Base-by-base conservation (phyloP, 768 basidiomycete genomes). In the Tylopilus subfusipes region DNA sequence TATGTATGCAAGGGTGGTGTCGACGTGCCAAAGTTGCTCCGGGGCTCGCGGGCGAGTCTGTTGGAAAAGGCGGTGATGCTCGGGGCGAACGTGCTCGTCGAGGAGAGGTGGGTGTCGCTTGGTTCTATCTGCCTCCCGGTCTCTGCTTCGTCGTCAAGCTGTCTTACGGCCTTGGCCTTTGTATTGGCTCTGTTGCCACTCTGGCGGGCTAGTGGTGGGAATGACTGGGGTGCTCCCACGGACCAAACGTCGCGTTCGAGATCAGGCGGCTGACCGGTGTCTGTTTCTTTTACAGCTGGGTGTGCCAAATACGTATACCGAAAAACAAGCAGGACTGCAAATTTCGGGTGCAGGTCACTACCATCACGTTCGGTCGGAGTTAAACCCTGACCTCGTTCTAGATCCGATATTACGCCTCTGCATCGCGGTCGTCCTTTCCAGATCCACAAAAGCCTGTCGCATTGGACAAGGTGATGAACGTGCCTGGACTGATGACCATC, bases 401-500 rank as follows among this genome's bases (percentile, higher is more conserved):
- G 88, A 75, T 90, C 48, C 76, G 74, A 24, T 90, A 90, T 61
- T 73, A 68, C 19, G 88, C 85, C 8, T 75, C 71, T 4, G 84
- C 85, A 5, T 79, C 83, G 3, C 79, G 77, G 48, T 82, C 83
- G 3, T 63, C 70, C 9, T 59, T 59, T 3, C 69, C 73, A 3
- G 86, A 90, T 67, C 82, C 86, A 14, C 78, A 78, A 61, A 75
- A 74, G 24, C 86, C 86, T 2, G 80, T 89, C 24, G 81, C 81
- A 1, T 65, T 88, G 44, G 81, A 86, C 54, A 76, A 79, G 54
- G 82, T 79, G 46, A 78, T 73, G 59, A 77, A 79, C 57, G 76
- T 90, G 7, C 84, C 85, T 2, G 89, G 88, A 10, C 76, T 89
- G 29, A 91, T 90, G 89, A 89, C 85, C 36, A 80, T 90, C 64